Evolutionary conservation across 257 asterid species (phyloP).

Genomic region (Nicotiana paniculata): DNA sequence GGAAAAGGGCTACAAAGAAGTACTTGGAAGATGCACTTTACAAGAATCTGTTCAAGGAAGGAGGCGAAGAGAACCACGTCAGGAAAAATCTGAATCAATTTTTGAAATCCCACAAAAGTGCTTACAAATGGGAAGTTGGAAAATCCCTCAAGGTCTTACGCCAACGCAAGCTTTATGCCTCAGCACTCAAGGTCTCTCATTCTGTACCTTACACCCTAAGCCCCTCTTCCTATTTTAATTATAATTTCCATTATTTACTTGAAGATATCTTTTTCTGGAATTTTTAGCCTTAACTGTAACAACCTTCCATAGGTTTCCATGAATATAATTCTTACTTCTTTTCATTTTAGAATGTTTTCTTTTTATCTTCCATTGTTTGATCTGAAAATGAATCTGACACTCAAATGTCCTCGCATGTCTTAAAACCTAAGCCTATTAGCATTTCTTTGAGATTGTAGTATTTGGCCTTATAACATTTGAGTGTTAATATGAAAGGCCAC

Average conservation of each 20-base stretch:
- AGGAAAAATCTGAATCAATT: conserved; percentile 60
- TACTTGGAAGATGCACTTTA: conserved; percentile 79
- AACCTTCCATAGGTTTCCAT: neutral
- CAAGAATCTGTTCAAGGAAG: conserved; percentile 63
- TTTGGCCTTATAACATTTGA: neutral
- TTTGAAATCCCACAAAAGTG: conserved; percentile 57
- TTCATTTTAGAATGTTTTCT: neutral
- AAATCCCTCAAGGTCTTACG: conserved; percentile 70
- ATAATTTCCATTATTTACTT: too few species aligned
- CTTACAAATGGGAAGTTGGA: conserved; percentile 91
- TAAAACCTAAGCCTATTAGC: neutral
- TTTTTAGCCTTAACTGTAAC: neutral
- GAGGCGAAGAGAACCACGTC: conserved; percentile 56
- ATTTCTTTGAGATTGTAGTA: neutral
- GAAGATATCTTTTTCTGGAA: neutral
- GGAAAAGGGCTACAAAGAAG: conserved; percentile 63
- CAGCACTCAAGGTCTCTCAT: conserved; percentile 64
- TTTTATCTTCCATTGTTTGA: neutral
- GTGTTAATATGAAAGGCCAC: neutral
- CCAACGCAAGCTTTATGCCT: conserved; percentile 57
- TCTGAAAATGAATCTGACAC: neutral
- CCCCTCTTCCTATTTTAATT: too few species aligned
- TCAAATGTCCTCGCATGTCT: too few species aligned
- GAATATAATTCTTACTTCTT: neutral
- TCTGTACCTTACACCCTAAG: too few species aligned